Evolutionary conservation across 371 early-diverging fungal species (phyloP), one percentile per base, ranked within the genome.

Genomic region (Syncephalastrum contaminatum): DNA sequence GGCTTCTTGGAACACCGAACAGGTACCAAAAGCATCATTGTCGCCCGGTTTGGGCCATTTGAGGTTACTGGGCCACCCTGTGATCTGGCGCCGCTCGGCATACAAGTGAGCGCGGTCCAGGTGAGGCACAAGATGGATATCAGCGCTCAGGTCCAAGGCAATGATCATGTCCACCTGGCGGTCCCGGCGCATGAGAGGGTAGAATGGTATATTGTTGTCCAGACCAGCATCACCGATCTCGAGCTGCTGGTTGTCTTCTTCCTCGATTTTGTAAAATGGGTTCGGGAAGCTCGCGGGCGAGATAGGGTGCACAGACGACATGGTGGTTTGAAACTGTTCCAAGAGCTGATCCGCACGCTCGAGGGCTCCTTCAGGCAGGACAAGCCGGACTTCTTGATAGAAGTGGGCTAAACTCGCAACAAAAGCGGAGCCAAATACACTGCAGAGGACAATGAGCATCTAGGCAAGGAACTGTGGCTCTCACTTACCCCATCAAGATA

Each of bases 121-220:
- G 73, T 84, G 81, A 21, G 82, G 77, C 4, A 80, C 76, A 16
- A 69, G 69, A 48, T 87, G 85, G 18, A 87, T 87, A 50, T 86
- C 85, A 4, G 85, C 87, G 58, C 81, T 81, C 22, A 81, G 54
- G 60, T 90, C 90, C 16, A 90, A 67, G 1, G 84, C 82, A 13
- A 90, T 51, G 5, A 88, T 74, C 27, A 87, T 67, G 61, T 90
- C 90, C 0, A 88, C 81, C 20, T 77, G 56, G 2, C 91, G 77
- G 5, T 81, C 87, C 5, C 80, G 71, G 8, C 88, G 71, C 14
- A 86, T 60, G 13, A 90, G 58, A 25, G 89, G 86, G 42, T 88
- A 87, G 27, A 90, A 73, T 0, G 91, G 88, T 20, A 88, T 66
- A 52, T 90, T 89, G 64, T 89, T 90, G 48, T 87, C 84, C 77